Evolutionary conservation across 129 eudicot species (phyloP).

Genomic region (Flaveria robusta): DNA sequence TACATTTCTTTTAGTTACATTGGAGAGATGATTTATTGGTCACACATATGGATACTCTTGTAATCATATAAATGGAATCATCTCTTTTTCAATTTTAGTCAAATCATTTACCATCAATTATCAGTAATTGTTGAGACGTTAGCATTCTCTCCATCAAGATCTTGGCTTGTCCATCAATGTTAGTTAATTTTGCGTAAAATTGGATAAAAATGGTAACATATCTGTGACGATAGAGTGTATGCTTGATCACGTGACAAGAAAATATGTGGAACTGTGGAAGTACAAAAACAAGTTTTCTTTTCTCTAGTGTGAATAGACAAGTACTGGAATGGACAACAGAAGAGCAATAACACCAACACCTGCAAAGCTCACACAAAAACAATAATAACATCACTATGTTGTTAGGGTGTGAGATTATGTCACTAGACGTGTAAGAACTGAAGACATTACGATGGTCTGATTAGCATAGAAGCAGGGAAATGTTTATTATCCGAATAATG

Average conservation of each 20-base stretch:
- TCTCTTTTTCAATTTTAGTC: background rate
- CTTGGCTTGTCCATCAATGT: background rate
- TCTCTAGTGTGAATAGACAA: background rate
- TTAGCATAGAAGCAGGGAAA: background rate
- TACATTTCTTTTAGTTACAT: background rate
- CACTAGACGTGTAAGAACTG: background rate
- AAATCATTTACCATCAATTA: background rate
- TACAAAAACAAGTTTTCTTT: background rate
- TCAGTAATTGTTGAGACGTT: constrained; percentile 5
- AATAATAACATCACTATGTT: constrained; percentile 8
- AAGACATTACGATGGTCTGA: background rate
- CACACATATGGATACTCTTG: background rate
- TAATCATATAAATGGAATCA: background rate
- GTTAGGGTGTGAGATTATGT: background rate
- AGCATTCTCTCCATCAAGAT: constrained; percentile 10
- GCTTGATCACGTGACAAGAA: background rate
- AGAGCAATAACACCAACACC: background rate
- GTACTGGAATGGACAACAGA: background rate
- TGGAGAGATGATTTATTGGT: background rate
- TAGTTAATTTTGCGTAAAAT: background rate
- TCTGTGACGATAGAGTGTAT: background rate
- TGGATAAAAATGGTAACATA: background rate
- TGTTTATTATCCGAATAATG: background rate
- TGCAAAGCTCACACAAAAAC: background rate
- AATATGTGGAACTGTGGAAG: constrained; percentile 6